A percentile compares a stretch with the other conserved stretches of the same genome.
phyloP scores from a whole-genome alignment of 1,284 basidiomycete genomes.

The Cryptococcus maquisensis region DNA sequence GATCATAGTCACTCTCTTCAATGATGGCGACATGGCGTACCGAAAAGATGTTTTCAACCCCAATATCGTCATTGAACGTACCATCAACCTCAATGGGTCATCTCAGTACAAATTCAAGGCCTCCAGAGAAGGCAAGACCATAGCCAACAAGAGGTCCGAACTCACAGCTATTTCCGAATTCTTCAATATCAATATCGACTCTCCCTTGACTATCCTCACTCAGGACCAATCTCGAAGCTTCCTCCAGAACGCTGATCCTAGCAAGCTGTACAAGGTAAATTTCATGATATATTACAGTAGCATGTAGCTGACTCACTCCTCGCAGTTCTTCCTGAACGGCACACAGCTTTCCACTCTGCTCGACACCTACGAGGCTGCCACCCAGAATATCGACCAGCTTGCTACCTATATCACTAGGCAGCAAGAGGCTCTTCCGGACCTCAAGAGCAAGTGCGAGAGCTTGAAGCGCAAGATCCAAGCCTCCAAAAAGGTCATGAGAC shows the following conservation, averaged over 20 bases:
- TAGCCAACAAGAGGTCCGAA: conserved; percentile 80
- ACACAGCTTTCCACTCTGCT: conserved; percentile 86
- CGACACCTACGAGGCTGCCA: conserved; percentile 75
- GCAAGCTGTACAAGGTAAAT: conserved; percentile 84
- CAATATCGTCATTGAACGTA: conserved; percentile 77
- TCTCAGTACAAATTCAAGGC: conserved; percentile 81
- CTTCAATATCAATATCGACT: conserved; percentile 90
- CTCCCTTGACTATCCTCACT: conserved; percentile 90
- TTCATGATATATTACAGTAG: not conserved
- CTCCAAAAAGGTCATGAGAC: conserved; percentile 14
- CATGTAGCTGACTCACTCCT: not conserved
- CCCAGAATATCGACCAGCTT: conserved; percentile 41
- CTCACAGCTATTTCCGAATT: conserved; percentile 82
- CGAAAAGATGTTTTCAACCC: conserved; percentile 76
- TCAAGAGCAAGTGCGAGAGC: conserved; percentile 15
- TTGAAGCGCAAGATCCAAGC: conserved; percentile 16
- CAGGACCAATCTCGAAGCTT: conserved; percentile 84
- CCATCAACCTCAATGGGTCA: conserved; percentile 68
- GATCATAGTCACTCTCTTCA: conserved; percentile 77
- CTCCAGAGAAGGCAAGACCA: conserved; percentile 57
- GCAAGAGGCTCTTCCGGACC: conserved; percentile 19
- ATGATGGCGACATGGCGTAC: conserved; percentile 84
- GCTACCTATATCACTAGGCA: conserved; percentile 18
- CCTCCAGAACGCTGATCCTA: conserved; percentile 71
- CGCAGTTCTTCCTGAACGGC: conserved; percentile 86